Percentiles rank a stretch among this genome's conserved stretches.
phyloP scores from a whole-genome alignment of 108 stramenopile genomes.

The Cyclotella sp. region DNA sequence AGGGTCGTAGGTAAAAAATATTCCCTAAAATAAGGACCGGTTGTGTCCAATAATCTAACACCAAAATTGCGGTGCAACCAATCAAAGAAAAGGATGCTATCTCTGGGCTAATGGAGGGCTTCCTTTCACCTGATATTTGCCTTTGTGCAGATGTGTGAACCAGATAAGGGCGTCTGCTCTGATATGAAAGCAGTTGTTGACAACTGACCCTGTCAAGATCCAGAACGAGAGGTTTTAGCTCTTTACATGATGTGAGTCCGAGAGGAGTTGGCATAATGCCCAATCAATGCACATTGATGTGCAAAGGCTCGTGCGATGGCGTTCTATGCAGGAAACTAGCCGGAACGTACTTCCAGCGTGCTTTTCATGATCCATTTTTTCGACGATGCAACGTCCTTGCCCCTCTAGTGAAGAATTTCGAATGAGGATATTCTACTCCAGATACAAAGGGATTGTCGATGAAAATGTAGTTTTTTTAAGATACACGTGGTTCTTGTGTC shows the following conservation, averaged over 20 bases:
- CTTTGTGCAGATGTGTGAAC: slow-evolving; percentile 83
- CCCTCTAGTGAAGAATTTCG: slow-evolving; percentile 78
- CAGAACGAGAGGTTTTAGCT: slow-evolving; percentile 49
- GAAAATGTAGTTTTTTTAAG: slow-evolving; percentile 57
- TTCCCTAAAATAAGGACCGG: too few relatives aligned
- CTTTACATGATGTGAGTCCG: slow-evolving; percentile 33
- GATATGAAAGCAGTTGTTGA: slow-evolving; percentile 67
- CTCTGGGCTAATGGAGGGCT: slow-evolving; percentile 85
- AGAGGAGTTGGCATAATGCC: slow-evolving; percentile 86
- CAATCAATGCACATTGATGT: slow-evolving; percentile 84
- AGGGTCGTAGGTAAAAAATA: too few relatives aligned
- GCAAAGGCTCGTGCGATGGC: slow-evolving; percentile 55
- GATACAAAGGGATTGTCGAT: slow-evolving; percentile 78
- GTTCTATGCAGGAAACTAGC: slow-evolving; percentile 52
- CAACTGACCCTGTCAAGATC: slow-evolving; percentile 74
- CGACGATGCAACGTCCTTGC: slow-evolving; percentile 58
- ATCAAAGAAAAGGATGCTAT: slow-evolving; percentile 87
- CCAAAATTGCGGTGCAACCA: too few relatives aligned
- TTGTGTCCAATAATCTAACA: too few relatives aligned
- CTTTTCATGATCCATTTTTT: slow-evolving; percentile 70
- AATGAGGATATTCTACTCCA: slow-evolving; percentile 64
- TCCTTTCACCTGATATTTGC: slow-evolving; percentile 79
- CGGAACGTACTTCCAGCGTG: slow-evolving; percentile 21
- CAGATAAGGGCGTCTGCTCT: slow-evolving; percentile 72
- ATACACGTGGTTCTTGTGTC: slow-evolving; percentile 47